Base-by-base conservation (phyloP, 495 filamentous ascomycete genomes). In the Thozetella sp. region DNA sequence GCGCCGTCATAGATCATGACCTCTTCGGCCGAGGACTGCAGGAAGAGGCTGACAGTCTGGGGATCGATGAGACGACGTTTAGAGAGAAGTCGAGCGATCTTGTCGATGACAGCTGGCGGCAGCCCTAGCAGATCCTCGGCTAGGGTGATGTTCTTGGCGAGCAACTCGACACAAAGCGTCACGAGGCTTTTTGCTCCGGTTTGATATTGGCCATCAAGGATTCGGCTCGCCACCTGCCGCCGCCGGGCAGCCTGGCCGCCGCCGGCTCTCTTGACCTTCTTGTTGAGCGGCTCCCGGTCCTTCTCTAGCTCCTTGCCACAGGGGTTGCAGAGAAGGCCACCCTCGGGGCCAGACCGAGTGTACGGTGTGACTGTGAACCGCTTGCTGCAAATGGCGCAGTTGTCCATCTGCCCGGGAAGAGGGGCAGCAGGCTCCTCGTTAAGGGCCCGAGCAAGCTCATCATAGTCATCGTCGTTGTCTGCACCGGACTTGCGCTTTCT, bases 361-460 rank as follows among this genome's bases (percentile, higher is more conserved):
- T 99, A 99, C 0, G 93, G 77, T 0, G 95, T 97, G 25, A 99
- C 95, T 0, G 93, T 97, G 67, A 99, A 99, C 23, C 95, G 88
- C 65, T 92, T 94, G 22, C 85, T 80, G 68, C 95, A 99, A 6
- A 84, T 74, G 50, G 91, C 92, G 64, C 95, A 99, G 63, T 97
- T 94, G 25, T 88, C 91, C 60, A 92, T 83, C 72, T 99, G 95
- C 1, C 92, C 93, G 0, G 95, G 91, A 17, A 88, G 66, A 40
- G 88, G 89, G n/a, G 80, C 81, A 26, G 80, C 65, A 60, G 86
- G 87, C 58, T 87, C 78, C 58, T 88, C 77, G 70, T 88, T 78
- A 50, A 88, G 81, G 25, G 87, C 79, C 22, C 72, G 70, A 26
- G 83, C 77, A 61, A 77, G 59, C n/a, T 81, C 79, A 23, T 80